Evolutionary conservation across 2,329 filamentous ascomycete species (phyloP).

Genomic region (Hirsutella thompsonii): DNA sequence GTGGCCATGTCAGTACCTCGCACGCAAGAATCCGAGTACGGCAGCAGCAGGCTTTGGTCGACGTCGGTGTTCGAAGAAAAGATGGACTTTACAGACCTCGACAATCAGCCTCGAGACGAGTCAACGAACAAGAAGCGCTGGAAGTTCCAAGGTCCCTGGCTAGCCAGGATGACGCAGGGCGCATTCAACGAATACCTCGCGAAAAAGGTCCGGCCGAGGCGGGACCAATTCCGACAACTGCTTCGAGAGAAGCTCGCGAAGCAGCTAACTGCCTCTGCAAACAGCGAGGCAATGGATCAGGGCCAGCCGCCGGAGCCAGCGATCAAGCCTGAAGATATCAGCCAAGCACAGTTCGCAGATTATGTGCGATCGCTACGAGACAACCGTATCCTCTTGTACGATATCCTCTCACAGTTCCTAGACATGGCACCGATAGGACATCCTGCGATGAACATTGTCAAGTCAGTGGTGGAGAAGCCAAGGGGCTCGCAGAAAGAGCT

Average conservation of each 20-base stretch:
- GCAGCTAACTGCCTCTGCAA: slow-evolving; percentile 26
- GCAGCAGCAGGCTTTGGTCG: slow-evolving; percentile 12
- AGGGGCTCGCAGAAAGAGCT: slow-evolving; percentile 11
- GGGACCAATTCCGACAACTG: slow-evolving; percentile 40
- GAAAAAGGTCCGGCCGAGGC: slow-evolving; percentile 38
- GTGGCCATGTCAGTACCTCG: slow-evolving; percentile 52
- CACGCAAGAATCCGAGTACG: slow-evolving; percentile 8
- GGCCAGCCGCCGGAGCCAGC: slow-evolving; percentile 16
- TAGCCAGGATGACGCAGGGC: slow-evolving; percentile 48
- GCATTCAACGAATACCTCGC: slow-evolving; percentile 44
- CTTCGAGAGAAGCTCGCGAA: slow-evolving; percentile 35
- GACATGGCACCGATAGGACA: slow-evolving; percentile 43
- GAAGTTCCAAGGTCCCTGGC: slow-evolving; percentile 56
- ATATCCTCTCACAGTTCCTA: slow-evolving; percentile 45
- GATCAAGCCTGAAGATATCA: slow-evolving; percentile 24
- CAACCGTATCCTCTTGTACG: slow-evolving; percentile 37
- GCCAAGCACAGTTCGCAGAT: slow-evolving; percentile 35
- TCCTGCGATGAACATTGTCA: slow-evolving; percentile 13
- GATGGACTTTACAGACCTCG: neutral
- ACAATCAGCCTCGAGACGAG: neutral
- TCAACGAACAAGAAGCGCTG: slow-evolving; percentile 27
- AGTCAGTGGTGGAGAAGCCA: slow-evolving; percentile 12
- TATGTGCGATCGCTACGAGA: slow-evolving; percentile 40
- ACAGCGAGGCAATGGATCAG: slow-evolving; percentile 24
- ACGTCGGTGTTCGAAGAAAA: slow-evolving; percentile 43